These are phyloP conservation scores for Salix exigua DNA, from an alignment of 345 rosid species.

Conservation along the genomic window DNA sequence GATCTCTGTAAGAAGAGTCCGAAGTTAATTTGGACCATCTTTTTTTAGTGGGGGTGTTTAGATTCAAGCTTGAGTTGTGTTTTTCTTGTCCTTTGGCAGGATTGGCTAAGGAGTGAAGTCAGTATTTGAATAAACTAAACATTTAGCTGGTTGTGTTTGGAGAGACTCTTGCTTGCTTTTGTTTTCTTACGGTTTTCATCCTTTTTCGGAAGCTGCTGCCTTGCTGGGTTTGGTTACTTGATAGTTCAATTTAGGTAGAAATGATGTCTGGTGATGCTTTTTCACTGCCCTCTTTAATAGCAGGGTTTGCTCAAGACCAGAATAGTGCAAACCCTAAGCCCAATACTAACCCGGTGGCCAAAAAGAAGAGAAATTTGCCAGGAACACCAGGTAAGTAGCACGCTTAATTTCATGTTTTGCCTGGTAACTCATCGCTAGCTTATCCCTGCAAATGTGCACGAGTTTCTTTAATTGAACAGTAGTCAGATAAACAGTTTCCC, in stretches of 20 bases:
- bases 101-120: conserved; percentile 32
- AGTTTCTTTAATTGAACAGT: not conserved
- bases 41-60: conserved; percentile 21
- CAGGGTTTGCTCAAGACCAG: conserved; percentile 53
- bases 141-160: conserved; percentile 53
- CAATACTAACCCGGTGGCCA: conserved; percentile 49
- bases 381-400: conserved; percentile 71
- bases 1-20: conserved; percentile 49
- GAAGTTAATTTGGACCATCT: conserved; percentile 30
- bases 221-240: conserved; percentile 23
- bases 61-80: conserved; percentile 42
- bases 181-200: conserved; percentile 40
- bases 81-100: conserved; percentile 70
- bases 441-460: not conserved
- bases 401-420: not conserved
- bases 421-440: not conserved
- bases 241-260: not conserved
- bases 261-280: conserved; percentile 72
- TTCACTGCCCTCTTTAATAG: conserved; percentile 46
- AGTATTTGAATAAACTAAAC: conserved; percentile 45
- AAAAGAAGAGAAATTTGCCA: conserved; percentile 89
- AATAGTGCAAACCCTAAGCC: conserved; percentile 45
- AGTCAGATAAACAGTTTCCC: not conserved
- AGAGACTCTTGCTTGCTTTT: conserved; percentile 33
- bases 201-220: conserved; percentile 34